Conservation (phyloP, 2,329 filamentous ascomycete genomes). For the Ilyonectria sp. region DNA sequence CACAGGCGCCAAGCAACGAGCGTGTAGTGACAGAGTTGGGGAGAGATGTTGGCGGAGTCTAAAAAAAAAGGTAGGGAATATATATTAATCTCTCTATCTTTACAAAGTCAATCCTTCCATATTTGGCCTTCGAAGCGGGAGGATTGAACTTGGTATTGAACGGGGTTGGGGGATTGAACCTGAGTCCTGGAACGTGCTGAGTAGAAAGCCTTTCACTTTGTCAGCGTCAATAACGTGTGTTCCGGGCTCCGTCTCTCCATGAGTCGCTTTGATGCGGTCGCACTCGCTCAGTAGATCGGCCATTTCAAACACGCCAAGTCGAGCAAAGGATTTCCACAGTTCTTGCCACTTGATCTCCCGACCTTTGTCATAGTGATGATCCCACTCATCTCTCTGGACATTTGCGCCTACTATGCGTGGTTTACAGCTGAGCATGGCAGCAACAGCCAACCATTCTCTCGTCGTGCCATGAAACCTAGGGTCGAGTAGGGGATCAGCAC, state of each 20-base stretch:
- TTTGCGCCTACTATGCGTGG: neutral
- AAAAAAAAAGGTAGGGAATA: too few relatives aligned
- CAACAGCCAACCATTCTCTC: neutral
- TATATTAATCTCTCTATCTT: too few relatives aligned
- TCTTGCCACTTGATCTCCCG: neutral
- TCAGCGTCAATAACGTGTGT: neutral
- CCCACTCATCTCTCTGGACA: neutral
- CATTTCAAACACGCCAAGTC: neutral
- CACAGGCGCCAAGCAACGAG: constrained; percentile 22
- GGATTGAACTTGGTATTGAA: too few relatives aligned
- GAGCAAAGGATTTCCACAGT: neutral
- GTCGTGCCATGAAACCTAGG: neutral
- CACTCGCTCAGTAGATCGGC: constrained; percentile 1
- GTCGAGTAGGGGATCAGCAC: neutral
- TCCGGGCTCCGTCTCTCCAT: neutral
- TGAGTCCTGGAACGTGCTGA: neutral
- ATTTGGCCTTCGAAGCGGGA: too few relatives aligned
- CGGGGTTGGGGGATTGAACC: neutral
- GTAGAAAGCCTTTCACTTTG: neutral
- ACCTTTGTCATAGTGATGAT: neutral
- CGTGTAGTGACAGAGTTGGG: constrained; percentile 4
- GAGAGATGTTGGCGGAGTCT: neutral
- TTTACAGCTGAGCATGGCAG: neutral
- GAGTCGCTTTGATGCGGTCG: neutral
- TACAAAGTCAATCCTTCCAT: too few relatives aligned